A percentile compares a stretch with the other conserved stretches of the same genome.
phyloP scores from a whole-genome alignment of 2,329 filamentous ascomycete genomes.

The Xylariaceae sp. region DNA sequence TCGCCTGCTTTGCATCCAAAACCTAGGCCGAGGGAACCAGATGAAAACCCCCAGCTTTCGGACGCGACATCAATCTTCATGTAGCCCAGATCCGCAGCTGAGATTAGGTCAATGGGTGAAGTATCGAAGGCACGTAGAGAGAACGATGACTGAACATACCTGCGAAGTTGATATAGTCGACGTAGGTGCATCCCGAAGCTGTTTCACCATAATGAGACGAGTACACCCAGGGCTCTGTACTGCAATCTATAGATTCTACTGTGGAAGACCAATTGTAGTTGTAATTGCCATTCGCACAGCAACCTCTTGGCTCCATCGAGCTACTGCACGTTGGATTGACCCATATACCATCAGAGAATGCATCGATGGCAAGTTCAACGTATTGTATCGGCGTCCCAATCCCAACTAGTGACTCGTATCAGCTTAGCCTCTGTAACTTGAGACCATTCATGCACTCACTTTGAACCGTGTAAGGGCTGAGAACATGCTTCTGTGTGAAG shows the following conservation, averaged over 20 bases:
- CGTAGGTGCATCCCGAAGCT: slow-evolving; percentile 13
- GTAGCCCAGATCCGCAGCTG: slow-evolving; percentile 7
- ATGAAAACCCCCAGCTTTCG: slow-evolving; percentile 9
- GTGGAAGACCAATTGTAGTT: slow-evolving; percentile 11
- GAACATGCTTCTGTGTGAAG: slow-evolving; percentile 12
- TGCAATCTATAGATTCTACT: slow-evolving; percentile 3
- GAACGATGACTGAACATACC: slow-evolving; percentile 3
- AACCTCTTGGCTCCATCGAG: slow-evolving; percentile 3
- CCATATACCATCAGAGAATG: slow-evolving; percentile 16
- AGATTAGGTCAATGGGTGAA: not conserved
- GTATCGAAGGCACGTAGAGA: not conserved
- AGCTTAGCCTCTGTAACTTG: not conserved
- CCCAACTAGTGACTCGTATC: slow-evolving; percentile 5
- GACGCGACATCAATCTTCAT: slow-evolving; percentile 14
- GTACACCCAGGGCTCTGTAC: slow-evolving; percentile 5
- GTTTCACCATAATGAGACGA: slow-evolving; percentile 1
- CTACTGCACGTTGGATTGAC: slow-evolving; percentile 16
- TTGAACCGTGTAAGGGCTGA: slow-evolving; percentile 19
- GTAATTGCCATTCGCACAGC: slow-evolving; percentile 14
- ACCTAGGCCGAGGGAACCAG: slow-evolving; percentile 17
- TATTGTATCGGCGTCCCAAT: slow-evolving; percentile 15
- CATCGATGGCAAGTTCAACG: slow-evolving; percentile 15
- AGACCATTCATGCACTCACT: slow-evolving; percentile 3
- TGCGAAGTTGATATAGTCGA: slow-evolving; percentile 12
- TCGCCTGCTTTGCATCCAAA: slow-evolving; percentile 11